Evolutionary conservation across 2,329 filamentous ascomycete genomes (phyloP).

Genomic region (Fusarium sacchari): DNA sequence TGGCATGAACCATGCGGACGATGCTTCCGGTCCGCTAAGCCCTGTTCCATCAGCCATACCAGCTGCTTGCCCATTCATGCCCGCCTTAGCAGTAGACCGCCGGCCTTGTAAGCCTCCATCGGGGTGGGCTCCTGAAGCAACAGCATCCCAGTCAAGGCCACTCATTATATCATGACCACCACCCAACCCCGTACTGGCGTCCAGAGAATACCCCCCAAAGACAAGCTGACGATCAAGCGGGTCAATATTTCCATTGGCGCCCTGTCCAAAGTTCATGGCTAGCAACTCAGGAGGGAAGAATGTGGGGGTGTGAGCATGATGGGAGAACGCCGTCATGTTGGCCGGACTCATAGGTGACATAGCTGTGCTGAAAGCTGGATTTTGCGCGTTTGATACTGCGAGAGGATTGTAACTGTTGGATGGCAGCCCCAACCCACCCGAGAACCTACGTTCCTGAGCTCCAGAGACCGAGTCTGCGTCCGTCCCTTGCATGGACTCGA

Average conservation of each 20-base stretch:
- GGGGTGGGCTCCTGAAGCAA: constrained; percentile 48
- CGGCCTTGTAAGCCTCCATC: constrained; percentile 42
- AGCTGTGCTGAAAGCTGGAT: constrained; percentile 56
- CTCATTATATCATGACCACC: constrained; percentile 54
- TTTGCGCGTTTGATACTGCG: constrained; percentile 55
- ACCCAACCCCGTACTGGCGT: constrained; percentile 52
- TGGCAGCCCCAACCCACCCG: constrained; percentile 54
- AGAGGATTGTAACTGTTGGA: constrained; percentile 57
- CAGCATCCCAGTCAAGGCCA: constrained; percentile 56
- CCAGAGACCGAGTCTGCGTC: constrained; percentile 28
- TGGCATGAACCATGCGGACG: constrained; percentile 88
- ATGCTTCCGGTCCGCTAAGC: constrained; percentile 56
- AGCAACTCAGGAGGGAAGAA: constrained; percentile 65
- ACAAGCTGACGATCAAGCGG: constrained; percentile 81
- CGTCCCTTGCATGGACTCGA: constrained; percentile 32
- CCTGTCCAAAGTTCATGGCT: constrained; percentile 61
- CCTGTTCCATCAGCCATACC: constrained; percentile 34
- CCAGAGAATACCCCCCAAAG: constrained; percentile 75
- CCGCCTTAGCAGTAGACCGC: constrained; percentile 44
- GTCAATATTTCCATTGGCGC: constrained; percentile 65
- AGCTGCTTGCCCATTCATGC: constrained; percentile 44
- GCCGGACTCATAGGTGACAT: constrained; percentile 65
- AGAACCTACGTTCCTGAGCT: constrained; percentile 52
- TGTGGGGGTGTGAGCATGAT: constrained; percentile 50
- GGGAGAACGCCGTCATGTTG: constrained; percentile 52